Percentiles rank a stretch among this genome's conserved stretches.
phyloP scores from a whole-genome alignment of 1,284 basidiomycete species.

The Cutaneotrichosporon sp. region DNA sequence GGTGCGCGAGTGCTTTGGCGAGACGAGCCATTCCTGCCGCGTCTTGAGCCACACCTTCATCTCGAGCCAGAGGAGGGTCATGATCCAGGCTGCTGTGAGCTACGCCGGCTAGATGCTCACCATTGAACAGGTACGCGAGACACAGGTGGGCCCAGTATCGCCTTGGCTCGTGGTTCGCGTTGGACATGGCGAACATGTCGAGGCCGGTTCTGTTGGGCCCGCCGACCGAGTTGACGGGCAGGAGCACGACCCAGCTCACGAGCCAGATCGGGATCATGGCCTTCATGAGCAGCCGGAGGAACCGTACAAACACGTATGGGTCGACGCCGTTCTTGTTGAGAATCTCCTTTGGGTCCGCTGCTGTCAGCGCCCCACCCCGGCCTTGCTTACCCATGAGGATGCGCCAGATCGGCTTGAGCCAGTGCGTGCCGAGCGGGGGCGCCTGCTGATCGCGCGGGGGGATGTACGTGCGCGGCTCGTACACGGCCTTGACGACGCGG shows the following conservation, averaged over 20 bases:
- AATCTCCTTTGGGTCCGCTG: constrained; percentile 56
- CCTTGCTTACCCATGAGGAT: constrained; percentile 28
- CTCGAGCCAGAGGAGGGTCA: constrained; percentile 68
- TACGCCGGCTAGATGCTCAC: background rate
- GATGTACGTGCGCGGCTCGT: constrained; percentile 69
- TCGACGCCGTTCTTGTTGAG: constrained; percentile 58
- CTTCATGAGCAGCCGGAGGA: constrained; percentile 64
- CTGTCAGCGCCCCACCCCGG: no score
- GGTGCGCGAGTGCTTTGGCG: constrained; percentile 62
- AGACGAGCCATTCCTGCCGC: constrained; percentile 69
- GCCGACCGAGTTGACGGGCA: constrained; percentile 64
- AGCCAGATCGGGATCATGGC: constrained; percentile 68
- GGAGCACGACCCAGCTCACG: constrained; percentile 61
- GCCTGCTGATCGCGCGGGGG: constrained; percentile 50
- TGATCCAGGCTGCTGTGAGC: constrained; percentile 58
- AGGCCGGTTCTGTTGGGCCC: constrained; percentile 55
- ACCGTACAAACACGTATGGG: constrained; percentile 71
- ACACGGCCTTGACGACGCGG: background rate
- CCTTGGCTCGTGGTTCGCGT: constrained; percentile 39
- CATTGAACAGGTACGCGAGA: constrained; percentile 56
- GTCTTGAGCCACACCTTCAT: constrained; percentile 66
- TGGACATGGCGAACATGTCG: constrained; percentile 59
- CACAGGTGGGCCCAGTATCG: constrained; percentile 57
- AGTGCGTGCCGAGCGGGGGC: constrained; percentile 31
- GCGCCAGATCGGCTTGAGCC: constrained; percentile 40